These are phyloP conservation scores for Solanum hybrid DNA, from an alignment of 305 asterid species.

Conservation along the genomic window DNA sequence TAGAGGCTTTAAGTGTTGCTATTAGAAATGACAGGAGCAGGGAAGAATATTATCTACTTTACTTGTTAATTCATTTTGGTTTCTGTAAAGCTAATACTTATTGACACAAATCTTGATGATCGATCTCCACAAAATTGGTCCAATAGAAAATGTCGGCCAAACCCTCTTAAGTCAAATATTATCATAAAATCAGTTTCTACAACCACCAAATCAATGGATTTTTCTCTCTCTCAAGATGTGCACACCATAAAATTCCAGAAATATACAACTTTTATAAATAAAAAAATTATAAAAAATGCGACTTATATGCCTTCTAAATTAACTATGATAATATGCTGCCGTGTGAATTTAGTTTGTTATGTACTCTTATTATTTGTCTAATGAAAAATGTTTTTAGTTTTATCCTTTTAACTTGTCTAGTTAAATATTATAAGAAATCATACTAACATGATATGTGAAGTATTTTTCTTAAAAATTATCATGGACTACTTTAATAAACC, in stretches of 20 bases:
- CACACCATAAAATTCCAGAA: not conserved
- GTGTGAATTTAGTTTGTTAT: not conserved
- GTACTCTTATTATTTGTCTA: not conserved
- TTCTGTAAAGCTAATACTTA: not conserved
- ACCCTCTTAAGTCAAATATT: not conserved
- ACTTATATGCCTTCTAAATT: not conserved
- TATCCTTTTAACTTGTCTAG: not conserved
- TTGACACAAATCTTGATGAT: not conserved
- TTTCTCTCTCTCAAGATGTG: not conserved
- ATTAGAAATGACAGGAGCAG: not conserved
- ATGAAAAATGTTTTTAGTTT: not conserved
- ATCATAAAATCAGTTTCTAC: not conserved
- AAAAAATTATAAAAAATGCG: too few species aligned
- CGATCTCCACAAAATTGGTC: not conserved
- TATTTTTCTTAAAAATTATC: not conserved
- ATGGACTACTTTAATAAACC: not conserved
- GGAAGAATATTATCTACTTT: not conserved
- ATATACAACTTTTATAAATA: not conserved
- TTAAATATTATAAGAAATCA: not conserved
- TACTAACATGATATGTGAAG: not conserved
- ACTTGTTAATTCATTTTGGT: not conserved
- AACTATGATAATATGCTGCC: not conserved
- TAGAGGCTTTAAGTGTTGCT: not conserved
- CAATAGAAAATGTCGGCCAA: not conserved
- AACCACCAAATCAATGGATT: not conserved